Evolutionary conservation across 2,329 filamentous ascomycete genomes (phyloP).

Genomic region (Fusarium metavorans): DNA sequence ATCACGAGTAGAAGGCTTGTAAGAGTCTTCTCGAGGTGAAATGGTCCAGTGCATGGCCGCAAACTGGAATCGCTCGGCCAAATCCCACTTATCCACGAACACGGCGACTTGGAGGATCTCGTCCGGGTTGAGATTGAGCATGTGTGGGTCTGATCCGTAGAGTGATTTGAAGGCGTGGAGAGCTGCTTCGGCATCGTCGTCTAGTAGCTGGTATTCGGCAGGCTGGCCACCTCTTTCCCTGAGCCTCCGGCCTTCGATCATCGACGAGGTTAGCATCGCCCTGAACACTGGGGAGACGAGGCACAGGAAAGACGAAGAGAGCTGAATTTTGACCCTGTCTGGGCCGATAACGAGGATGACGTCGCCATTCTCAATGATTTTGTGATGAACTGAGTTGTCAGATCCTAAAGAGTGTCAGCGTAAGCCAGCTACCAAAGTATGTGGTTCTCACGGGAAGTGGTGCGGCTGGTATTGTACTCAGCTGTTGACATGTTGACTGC

Average conservation of each 20-base stretch:
- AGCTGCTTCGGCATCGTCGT: not conserved
- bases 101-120: not conserved
- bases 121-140: not conserved
- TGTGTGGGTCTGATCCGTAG: slow-evolving; percentile 16
- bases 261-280: slow-evolving; percentile 24
- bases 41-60: slow-evolving; percentile 1
- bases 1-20: not conserved
- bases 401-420: not conserved
- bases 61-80: not conserved
- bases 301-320: slow-evolving; percentile 35
- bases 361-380: not conserved
- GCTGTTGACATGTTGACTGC: not conserved
- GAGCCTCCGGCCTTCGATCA: slow-evolving; percentile 14
- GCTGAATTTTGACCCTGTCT: not conserved
- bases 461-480: not conserved
- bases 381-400: no score
- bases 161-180: slow-evolving; percentile 6
- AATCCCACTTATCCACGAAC: not conserved
- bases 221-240: not conserved
- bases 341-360: not conserved
- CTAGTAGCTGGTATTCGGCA: not conserved
- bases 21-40: not conserved
- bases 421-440: not conserved
- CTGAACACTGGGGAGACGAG: slow-evolving; percentile 23
- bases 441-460: not conserved